Base-by-base conservation (phyloP, 139 green algal species). In the Volvox africanus region DNA sequence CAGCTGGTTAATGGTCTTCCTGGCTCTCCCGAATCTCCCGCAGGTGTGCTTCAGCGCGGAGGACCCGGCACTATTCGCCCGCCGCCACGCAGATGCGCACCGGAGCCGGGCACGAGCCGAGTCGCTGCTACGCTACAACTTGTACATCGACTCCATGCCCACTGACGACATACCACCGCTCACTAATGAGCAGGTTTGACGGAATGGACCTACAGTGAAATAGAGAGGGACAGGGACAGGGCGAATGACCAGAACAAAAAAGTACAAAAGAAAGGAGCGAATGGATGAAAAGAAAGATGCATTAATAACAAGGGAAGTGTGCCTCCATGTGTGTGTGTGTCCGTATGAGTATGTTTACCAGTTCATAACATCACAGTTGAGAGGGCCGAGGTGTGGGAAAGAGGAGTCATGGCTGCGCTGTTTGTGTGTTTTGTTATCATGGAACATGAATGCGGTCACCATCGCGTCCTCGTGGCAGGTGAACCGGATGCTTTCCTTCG, bases 101-200 rank as follows among this genome's bases (percentile, higher is more conserved):
- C 62, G 83, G 33, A 84, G 73, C 61, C 89, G 94, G 3, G 79
- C 82, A 6, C 79, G 91, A 9, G 93, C 95, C 2, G 94, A 97
- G 89, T 82, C 88, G 62, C 73, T 95, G 89, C 89, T 98, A 87
- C 93, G 93, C 0, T 97, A 97, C 93, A 95, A 95, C 71, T 92
- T 98, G 35, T 97, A 93, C 87, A 75, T 98, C 16, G 97, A 98
- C 91, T 94, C 92, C 92, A 98, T 98, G 97, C 97, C 97, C n/a
- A 94, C 93, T 21, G 97, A 98, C 32, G 96, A 97, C 88, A 94
- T 98, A 44, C 94, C 95, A 22, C 93, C 92, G 79, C 89, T 98
- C 69, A 94, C 92, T 33, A 92, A 93, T 32, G 97, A 98, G 95
- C 95, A 97, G 93, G 89, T 95, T 62, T n/a, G 65, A 55, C 44